Evolutionary conservation across 31 red algal genomes (phyloP), one percentile per base, ranked within the genome.

Genomic region (Pterothamnion heteromorphum): DNA sequence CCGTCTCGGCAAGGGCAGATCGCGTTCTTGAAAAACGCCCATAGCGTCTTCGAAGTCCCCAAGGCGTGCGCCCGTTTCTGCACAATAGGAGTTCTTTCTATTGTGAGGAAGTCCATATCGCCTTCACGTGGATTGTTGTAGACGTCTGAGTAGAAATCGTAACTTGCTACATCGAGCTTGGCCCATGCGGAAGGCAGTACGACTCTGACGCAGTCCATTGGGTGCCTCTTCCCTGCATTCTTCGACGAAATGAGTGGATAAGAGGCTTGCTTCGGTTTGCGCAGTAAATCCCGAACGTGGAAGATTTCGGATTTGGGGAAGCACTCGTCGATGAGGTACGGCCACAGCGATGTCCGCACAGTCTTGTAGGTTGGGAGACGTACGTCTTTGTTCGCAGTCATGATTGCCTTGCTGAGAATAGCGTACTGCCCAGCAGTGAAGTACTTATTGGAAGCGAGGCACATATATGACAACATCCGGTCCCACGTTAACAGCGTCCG

Each of bases 21-120:
- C 51, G 51, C n/a, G n/a, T 64, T 64, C 9, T 64, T 64, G 51
- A 64, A 64, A 64, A n/a, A 64, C 9, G 51, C 51, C 14, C 51
- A 64, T 18, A 64, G 51, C 14, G 51, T 64, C 51, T 64, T 64
- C 14, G 14, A 64, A 18, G 51, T 64, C 51, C 51, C 51, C 51
- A 64, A 64, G 51, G 51, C 51, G 51, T 64, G n/a, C 51, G 51
- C 51, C 51, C 51, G 9, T 64, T 64, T 64, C 51, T 64, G 51
- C 51, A 64, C 51, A 64, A 64, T 64, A 64, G 51, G 51, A 64
- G 51, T 64, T 64, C 51, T n/a, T 64, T 64, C 51, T 64, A 64
- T 64, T 64, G 9, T 64, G 51, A 64, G 51, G n/a, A 64, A 64
- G n/a, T 64, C 51, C 51, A 18, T 64, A 64, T 64, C 51, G n/a